Evolutionary conservation across 306 rosid species (phyloP), one percentile per base, ranked within the genome.

Genomic region (Vicia villosa): DNA sequence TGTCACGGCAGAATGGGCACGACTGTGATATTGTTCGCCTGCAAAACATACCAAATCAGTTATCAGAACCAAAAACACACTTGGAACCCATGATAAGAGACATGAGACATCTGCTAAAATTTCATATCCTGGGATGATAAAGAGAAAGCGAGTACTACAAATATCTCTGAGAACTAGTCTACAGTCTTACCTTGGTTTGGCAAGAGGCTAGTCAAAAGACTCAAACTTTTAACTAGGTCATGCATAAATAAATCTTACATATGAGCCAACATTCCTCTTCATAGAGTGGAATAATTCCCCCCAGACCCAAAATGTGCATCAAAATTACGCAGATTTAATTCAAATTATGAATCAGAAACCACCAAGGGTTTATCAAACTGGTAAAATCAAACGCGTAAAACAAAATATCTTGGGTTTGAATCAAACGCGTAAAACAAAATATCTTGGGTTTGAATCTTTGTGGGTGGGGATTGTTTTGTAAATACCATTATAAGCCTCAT

Each of bases 1-100:
- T 87, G 83, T 90, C 97, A 2, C 98, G 93, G 67, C 98, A 94
- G 71, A 94, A 94, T 26, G 98, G 98, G 80, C 98, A 94, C 0
- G 98, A 94, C 47, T 86, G 89, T 0, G 97, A 94, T 66, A 90
- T 86, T 21, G 89, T 75, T 76, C 86, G 85, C 98, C 98, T 94
- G 97, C 79, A 81, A 67, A 55, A 17, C 21, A 15, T 7, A 60
- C 49, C 57, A 60, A 1, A 74, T 36, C 22, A 38, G 24, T 56
- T 51, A 36, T 66, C 40, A 51, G 57, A 56, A 40, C 47, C 15
- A 14, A 20, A 52, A 26, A 46, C 17, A 43, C 20, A 26, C 26
- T 57, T 14, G 21, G 37, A 14, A 32, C 30, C 12, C 45, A 46
- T 46, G 34, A 14, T 4, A 0, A 8, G 10, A 13, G 46, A 62